Percentiles rank a stretch among this genome's conserved stretches.
Conservation (phyloP, 2,329 filamentous ascomycete species). For the Fusarium setosum region DNA sequence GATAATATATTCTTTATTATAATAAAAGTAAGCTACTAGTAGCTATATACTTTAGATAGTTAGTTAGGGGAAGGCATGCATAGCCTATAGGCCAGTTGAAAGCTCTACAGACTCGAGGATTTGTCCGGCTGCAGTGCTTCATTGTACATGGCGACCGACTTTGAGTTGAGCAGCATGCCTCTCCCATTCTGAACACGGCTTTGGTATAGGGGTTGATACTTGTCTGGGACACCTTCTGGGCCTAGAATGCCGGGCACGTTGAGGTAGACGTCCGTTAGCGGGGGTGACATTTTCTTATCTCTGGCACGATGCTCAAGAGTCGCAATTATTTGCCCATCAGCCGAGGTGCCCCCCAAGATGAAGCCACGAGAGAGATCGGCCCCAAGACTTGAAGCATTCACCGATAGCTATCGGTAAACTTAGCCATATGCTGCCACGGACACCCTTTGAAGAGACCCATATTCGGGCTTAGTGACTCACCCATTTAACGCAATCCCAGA, state of each 20-base stretch:
- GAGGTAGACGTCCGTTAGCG: slow-evolving; percentile 12
- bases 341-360: slow-evolving; percentile 43
- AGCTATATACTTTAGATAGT: too few species aligned
- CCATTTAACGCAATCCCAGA: slow-evolving; percentile 9
- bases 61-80: too few species aligned
- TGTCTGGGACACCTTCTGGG: not conserved
- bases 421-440: too few species aligned
- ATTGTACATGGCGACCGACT: not conserved
- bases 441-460: too few species aligned
- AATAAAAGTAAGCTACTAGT: too few species aligned
- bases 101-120: slow-evolving; percentile 9
- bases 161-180: not conserved
- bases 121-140: slow-evolving; percentile 5
- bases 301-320: slow-evolving; percentile 36
- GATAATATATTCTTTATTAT: too few species aligned
- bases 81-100: slow-evolving; percentile 1
- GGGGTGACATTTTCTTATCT: slow-evolving; percentile 7
- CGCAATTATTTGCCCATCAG: slow-evolving; percentile 42
- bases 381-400: not conserved
- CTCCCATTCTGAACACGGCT: slow-evolving; percentile 5
- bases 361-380: slow-evolving; percentile 21
- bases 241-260: slow-evolving; percentile 5
- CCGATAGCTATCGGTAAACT: too few species aligned
- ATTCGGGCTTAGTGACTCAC: not conserved
- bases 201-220: not conserved